A percentile compares a stretch with the other conserved stretches of the same genome.
These are phyloP conservation scores for Plicaturopsis crispa DNA, from an alignment of 768 basidiomycete species.

Conservation along the genomic window DNA sequence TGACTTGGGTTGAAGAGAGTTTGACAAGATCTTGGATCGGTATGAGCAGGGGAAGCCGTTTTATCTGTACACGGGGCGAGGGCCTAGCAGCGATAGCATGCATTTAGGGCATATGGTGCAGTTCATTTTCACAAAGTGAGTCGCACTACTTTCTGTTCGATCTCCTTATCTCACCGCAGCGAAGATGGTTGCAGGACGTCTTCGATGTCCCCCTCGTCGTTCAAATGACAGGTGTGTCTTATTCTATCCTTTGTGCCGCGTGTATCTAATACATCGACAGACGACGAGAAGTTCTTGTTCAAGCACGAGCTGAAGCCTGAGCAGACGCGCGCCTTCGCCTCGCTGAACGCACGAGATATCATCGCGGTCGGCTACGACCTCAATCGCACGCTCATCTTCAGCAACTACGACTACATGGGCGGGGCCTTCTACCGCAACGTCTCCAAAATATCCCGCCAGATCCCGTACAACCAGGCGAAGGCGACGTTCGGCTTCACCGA, in stretches of 20 bases:
- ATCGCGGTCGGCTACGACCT: constrained; percentile 92
- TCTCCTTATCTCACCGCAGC: constrained; percentile 1
- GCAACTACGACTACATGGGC: constrained; percentile 82
- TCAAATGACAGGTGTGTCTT: constrained; percentile 76
- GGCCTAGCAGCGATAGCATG: constrained; percentile 96
- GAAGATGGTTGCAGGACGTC: constrained; percentile 93
- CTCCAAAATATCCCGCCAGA: constrained; percentile 85
- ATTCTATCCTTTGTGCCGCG: background rate
- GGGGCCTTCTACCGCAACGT: constrained; percentile 94
- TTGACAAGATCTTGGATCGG: constrained; percentile 88
- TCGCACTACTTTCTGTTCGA: constrained; percentile 4
- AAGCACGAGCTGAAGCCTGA: constrained; percentile 91
- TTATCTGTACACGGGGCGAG: constrained; percentile 95
- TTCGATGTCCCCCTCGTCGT: constrained; percentile 93
- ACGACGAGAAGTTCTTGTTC: constrained; percentile 99
- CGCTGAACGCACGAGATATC: constrained; percentile 88
- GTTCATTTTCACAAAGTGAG: constrained; percentile 94
- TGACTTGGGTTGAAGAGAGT: constrained; percentile 53
- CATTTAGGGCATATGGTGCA: constrained; percentile 98
- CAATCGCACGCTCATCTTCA: constrained; percentile 96
- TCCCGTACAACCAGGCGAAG: constrained; percentile 89
- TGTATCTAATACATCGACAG: constrained; percentile 30
- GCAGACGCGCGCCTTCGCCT: constrained; percentile 75
- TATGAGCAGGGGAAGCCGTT: constrained; percentile 97
- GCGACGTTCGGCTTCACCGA: constrained; percentile 96